phyloP scores from a whole-genome alignment of 1,284 basidiomycete species.

The Fomitopsis schrenkii region DNA sequence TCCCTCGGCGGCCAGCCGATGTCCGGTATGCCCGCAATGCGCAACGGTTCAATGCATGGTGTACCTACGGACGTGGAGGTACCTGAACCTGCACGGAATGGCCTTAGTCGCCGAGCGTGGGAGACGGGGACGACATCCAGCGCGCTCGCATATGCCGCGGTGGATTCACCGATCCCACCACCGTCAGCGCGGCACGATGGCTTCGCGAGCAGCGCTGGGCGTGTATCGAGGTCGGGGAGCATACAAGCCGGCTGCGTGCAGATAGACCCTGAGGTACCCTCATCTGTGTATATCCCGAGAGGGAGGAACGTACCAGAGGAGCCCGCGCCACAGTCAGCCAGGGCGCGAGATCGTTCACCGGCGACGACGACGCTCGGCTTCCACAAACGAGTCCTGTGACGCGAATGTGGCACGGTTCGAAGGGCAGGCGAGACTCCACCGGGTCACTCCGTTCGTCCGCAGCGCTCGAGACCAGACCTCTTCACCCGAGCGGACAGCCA shows the following conservation, averaged over 20 bases:
- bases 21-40: background rate
- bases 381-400: background rate
- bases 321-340: background rate
- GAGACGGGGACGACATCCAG: conserved; percentile 16
- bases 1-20: background rate
- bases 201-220: conserved; percentile 10
- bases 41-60: background rate
- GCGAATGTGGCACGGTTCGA: conserved; percentile 9
- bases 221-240: conserved; percentile 14
- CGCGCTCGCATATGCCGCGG: conserved; percentile 18
- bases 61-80: background rate
- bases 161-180: conserved; percentile 12
- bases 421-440: conserved; percentile 20
- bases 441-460: conserved; percentile 25
- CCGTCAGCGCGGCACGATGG: conserved; percentile 10
- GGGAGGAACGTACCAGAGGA: background rate
- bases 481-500: conserved; percentile 3
- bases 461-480: conserved; percentile 20
- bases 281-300: conserved; percentile 7
- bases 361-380: background rate
- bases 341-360: conserved; percentile 6
- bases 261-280: conserved; percentile 11
- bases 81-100: background rate
- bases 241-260: conserved; percentile 12
- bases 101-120: conserved; percentile 17